A percentile compares a stretch with the other conserved stretches of the same genome.
These are phyloP conservation scores for Candida sp. DNA, from an alignment of 1,139 yeast genomes.

Conservation along the genomic window DNA sequence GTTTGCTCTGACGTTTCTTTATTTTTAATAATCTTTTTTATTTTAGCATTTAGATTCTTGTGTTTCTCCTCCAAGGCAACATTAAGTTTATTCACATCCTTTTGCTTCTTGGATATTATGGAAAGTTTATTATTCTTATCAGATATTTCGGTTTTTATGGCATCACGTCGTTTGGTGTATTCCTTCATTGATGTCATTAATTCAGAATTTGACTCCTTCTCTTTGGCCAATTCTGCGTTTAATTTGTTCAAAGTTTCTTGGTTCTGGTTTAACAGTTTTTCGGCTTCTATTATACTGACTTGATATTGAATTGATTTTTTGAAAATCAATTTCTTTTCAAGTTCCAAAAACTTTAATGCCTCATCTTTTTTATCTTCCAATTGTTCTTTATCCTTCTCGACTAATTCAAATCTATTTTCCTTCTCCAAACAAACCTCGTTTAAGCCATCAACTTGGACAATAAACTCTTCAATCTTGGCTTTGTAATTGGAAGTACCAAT, in stretches of 20 bases:
- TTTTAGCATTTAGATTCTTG: constrained; percentile 59
- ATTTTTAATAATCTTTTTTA: constrained; percentile 58
- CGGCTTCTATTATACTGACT: constrained; percentile 40
- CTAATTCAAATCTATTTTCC: constrained; percentile 74
- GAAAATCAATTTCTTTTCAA: constrained; percentile 60
- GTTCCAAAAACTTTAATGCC: constrained; percentile 62
- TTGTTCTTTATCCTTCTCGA: constrained; percentile 69
- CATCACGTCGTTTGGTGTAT: constrained; percentile 31
- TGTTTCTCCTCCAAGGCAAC: constrained; percentile 74
- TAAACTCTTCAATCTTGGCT: constrained; percentile 64
- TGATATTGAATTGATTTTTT: constrained; percentile 60
- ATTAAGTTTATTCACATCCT: constrained; percentile 44
- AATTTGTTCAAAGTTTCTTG: constrained; percentile 29
- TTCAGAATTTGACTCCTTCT: constrained; percentile 44
- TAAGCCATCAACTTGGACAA: constrained; percentile 57
- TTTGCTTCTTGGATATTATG: constrained; percentile 28
- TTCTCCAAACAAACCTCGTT: constrained; percentile 83
- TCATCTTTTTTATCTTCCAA: constrained; percentile 69
- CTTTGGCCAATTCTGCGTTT: constrained; percentile 42
- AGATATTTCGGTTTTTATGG: constrained; percentile 26
- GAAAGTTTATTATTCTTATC: constrained; percentile 27
- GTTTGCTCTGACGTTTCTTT: constrained; percentile 32
- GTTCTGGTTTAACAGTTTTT: constrained; percentile 37
- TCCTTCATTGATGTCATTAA: constrained; percentile 39
- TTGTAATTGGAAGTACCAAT: constrained; percentile 92